These are phyloP conservation scores for Ceratobasidium sp. DNA, from an alignment of 1,284 basidiomycete genomes.

Conservation along the genomic window DNA sequence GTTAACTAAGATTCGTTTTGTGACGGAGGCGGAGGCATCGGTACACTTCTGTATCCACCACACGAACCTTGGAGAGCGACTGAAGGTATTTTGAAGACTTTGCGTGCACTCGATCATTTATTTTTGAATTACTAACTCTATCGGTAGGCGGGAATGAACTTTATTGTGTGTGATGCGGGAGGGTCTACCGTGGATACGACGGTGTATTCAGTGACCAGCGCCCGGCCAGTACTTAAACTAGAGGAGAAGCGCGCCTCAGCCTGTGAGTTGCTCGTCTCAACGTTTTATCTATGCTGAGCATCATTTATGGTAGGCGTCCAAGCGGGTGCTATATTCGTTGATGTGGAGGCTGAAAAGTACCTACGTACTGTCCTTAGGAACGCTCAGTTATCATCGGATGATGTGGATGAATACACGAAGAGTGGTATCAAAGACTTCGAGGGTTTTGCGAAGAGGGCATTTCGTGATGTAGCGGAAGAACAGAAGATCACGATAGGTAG, in stretches of 20 bases:
- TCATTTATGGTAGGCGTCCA: slow-evolving; percentile 22
- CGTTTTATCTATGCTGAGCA: neutral
- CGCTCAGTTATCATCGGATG: neutral
- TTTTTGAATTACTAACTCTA: neutral
- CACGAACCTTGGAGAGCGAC: slow-evolving; percentile 16
- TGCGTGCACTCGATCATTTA: neutral
- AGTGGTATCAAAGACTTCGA: slow-evolving; percentile 39
- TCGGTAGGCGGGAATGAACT: slow-evolving; percentile 39
- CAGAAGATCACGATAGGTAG: neutral
- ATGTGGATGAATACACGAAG: slow-evolving; percentile 21
- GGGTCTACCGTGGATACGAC: slow-evolving; percentile 48
- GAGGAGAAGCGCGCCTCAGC: slow-evolving; percentile 41
- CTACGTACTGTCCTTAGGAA: neutral
- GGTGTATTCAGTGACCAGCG: slow-evolving; percentile 37
- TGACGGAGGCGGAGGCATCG: slow-evolving; percentile 47
- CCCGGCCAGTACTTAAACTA: slow-evolving; percentile 39
- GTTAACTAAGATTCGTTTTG: slow-evolving; percentile 32
- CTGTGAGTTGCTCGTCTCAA: neutral
- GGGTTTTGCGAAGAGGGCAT: slow-evolving; percentile 2
- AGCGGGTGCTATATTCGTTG: slow-evolving; percentile 41
- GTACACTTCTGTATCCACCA: slow-evolving; percentile 44
- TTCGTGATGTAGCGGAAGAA: slow-evolving; percentile 10
- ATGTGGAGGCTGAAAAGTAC: slow-evolving; percentile 15
- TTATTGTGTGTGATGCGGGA: slow-evolving; percentile 47
- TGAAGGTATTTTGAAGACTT: slow-evolving; percentile 17